These are phyloP conservation scores for Oryza meridionalis DNA, from an alignment of 176 grass and related monocot genomes.

Conservation along the genomic window DNA sequence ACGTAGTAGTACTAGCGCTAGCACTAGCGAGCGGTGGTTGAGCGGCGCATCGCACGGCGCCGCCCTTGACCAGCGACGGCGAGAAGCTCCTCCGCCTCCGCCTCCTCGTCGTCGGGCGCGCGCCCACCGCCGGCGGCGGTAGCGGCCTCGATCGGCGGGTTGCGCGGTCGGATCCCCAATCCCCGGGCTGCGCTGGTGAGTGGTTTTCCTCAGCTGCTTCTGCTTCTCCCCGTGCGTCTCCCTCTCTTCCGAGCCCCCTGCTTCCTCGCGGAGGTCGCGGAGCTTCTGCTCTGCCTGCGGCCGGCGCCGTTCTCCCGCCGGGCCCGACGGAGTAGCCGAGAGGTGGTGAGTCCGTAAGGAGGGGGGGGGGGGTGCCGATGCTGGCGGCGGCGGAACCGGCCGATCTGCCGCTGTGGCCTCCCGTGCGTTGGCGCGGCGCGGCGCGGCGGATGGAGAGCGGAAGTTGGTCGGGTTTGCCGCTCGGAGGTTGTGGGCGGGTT, in stretches of 20 bases:
- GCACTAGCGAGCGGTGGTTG: no score
- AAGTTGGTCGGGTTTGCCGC: constrained; percentile 20
- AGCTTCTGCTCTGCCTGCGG: background rate
- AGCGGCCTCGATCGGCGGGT: background rate
- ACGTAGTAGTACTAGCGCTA: background rate
- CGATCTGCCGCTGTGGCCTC: constrained; percentile 13
- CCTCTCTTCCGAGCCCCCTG: background rate
- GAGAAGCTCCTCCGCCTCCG: background rate
- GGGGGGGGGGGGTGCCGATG: background rate
- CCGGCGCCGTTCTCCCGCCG: background rate
- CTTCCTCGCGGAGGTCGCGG: background rate
- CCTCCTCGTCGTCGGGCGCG: background rate
- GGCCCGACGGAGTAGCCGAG: background rate
- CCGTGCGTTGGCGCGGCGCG: background rate
- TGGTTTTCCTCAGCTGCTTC: background rate
- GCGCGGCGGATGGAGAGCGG: background rate
- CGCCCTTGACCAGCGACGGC: background rate
- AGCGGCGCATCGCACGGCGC: background rate
- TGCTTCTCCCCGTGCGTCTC: background rate
- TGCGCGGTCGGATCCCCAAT: background rate
- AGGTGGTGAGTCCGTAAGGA: background rate
- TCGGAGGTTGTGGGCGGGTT: background rate
- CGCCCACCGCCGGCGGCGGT: background rate
- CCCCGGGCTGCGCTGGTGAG: constrained; percentile 23
- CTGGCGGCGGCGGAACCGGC: background rate